A percentile compares a stretch with the other conserved stretches of the same genome.
Evolutionary conservation across 768 basidiomycete species (phyloP).

Genomic region (Psilocybe sp.): DNA sequence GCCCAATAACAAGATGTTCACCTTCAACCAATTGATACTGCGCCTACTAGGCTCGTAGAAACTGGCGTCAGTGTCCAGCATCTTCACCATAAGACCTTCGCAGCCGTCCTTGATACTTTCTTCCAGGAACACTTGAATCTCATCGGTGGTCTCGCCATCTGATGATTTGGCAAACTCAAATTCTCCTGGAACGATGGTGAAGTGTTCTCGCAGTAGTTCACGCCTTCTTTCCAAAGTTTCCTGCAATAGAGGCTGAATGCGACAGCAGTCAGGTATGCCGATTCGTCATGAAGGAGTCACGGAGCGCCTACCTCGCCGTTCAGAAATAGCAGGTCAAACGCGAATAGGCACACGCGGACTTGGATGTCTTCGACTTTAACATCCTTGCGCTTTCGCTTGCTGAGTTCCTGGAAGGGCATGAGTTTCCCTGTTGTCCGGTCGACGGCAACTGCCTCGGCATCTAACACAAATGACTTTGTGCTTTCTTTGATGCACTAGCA

Average conservation of each 20-base stretch:
- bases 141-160: constrained; percentile 86
- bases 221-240: constrained; percentile 75
- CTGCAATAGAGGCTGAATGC: constrained; percentile 73
- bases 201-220: constrained; percentile 72
- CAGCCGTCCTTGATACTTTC: constrained; percentile 98
- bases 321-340: constrained; percentile 93
- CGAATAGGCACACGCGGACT: constrained; percentile 94
- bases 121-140: constrained; percentile 92
- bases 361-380: constrained; percentile 98
- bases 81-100: constrained; percentile 99
- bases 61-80: constrained; percentile 89
- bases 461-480: constrained; percentile 89
- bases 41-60: constrained; percentile 94
- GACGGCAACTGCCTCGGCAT: constrained; percentile 96
- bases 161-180: constrained; percentile 92
- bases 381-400: constrained; percentile 92
- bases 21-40: constrained; percentile 98
- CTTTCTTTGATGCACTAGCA: constrained; percentile 78
- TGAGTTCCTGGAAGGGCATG: constrained; percentile 98
- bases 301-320: constrained; percentile 83
- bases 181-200: constrained; percentile 80
- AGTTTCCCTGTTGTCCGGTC: constrained; percentile 81
- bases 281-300: not conserved
- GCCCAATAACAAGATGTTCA: constrained; percentile 25
- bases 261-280: not conserved